Evolutionary conservation across 2,329 filamentous ascomycete genomes (phyloP).

Genomic region (Amesomyces nigricolor): DNA sequence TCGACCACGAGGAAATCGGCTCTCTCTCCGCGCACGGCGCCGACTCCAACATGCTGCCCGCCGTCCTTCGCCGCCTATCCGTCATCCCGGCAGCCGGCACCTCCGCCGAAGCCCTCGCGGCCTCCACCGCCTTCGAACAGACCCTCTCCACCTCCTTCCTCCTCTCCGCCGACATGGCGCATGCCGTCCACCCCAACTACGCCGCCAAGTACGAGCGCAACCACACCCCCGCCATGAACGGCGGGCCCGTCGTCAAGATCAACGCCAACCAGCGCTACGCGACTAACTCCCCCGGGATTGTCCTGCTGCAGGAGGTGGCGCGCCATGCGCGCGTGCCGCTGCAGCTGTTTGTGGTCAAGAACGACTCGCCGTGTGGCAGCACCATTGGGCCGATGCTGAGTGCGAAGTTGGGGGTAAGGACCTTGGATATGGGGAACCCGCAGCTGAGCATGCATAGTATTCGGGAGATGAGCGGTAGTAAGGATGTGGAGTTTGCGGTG

Average conservation of each 20-base stretch:
- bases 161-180: constrained; percentile 95
- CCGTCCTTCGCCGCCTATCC: constrained; percentile 79
- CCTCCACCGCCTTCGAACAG: constrained; percentile 84
- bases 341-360: constrained; percentile 92
- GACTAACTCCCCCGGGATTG: constrained; percentile 92
- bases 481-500: constrained; percentile 82
- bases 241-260: constrained; percentile 93
- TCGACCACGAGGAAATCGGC: constrained; percentile 97
- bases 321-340: constrained; percentile 70
- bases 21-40: constrained; percentile 89
- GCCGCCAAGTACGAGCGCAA: constrained; percentile 82
- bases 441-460: constrained; percentile 97
- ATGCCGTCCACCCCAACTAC: constrained; percentile 95
- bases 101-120: constrained; percentile 35
- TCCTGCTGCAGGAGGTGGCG: constrained; percentile 83
- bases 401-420: constrained; percentile 78
- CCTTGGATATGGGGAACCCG: constrained; percentile 87
- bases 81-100: constrained; percentile 61
- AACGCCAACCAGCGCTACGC: constrained; percentile 97
- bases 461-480: constrained; percentile 80
- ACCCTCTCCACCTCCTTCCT: constrained; percentile 87
- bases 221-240: constrained; percentile 93
- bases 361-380: constrained; percentile 89
- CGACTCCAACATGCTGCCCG: constrained; percentile 83
- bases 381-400: constrained; percentile 97